Percentiles rank a stretch among this genome's conserved stretches.
These are phyloP conservation scores for Lathyrus oleraceus DNA, from an alignment of 306 rosid genomes.

Conservation along the genomic window DNA sequence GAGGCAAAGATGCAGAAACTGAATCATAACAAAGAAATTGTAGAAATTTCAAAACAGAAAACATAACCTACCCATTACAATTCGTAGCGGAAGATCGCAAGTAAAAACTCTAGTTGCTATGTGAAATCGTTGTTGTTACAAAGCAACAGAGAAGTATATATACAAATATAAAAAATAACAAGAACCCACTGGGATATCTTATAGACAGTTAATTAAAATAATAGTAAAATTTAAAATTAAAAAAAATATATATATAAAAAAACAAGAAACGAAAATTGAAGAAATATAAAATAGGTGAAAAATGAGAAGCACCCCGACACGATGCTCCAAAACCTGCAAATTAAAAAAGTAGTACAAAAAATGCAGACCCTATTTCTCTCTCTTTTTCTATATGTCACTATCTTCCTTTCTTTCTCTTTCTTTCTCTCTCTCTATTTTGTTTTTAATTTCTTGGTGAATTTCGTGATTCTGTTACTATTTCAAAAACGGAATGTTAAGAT, in stretches of 20 bases:
- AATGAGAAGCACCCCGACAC: slow-evolving; percentile 66
- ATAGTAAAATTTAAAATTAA: not conserved
- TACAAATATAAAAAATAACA: not conserved
- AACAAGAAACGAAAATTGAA: not conserved
- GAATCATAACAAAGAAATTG: slow-evolving; percentile 11
- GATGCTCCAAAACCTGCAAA: slow-evolving; percentile 92
- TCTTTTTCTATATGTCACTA: slow-evolving; percentile 34
- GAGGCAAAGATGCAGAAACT: not conserved
- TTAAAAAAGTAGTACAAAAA: slow-evolving; percentile 48
- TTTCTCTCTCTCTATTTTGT: not conserved
- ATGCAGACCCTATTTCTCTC: slow-evolving; percentile 28
- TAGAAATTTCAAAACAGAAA: slow-evolving; percentile 8
- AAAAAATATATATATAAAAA: no score
- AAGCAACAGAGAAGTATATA: slow-evolving; percentile 15
- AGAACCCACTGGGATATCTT: slow-evolving; percentile 46
- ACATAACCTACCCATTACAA: slow-evolving; percentile 60
- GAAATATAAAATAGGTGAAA: slow-evolving; percentile 4
- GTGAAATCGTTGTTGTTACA: slow-evolving; percentile 18
- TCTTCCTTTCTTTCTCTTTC: slow-evolving; percentile 9
- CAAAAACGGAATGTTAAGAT: slow-evolving; percentile 5
- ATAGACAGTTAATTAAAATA: slow-evolving; percentile 4
- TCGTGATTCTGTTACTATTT: slow-evolving; percentile 31
- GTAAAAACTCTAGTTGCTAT: slow-evolving; percentile 33
- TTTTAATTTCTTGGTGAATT: not conserved
- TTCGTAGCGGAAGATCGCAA: slow-evolving; percentile 37